Evolutionary conservation across 148 eudicot species (phyloP).

Genomic region (Nepenthes mirabilis): DNA sequence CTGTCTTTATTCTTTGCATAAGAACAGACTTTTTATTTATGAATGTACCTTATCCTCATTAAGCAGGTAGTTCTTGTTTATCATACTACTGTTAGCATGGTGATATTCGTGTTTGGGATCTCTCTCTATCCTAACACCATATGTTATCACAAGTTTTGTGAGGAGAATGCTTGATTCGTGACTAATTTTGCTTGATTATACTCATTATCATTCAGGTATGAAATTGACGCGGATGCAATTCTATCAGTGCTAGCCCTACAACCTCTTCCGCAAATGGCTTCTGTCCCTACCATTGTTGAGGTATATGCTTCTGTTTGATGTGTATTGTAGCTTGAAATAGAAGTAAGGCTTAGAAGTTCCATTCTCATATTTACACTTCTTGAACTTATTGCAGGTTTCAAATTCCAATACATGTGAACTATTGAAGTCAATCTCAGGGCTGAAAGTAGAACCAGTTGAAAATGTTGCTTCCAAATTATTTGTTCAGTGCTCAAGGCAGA

Average conservation of each 20-base stretch:
- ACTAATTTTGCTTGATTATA: too few relatives aligned
- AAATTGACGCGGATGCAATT: slow-evolving; percentile 95
- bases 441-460: slow-evolving; percentile 86
- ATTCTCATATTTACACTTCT: background rate
- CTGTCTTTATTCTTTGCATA: too few relatives aligned
- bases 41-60: too few relatives aligned
- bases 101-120: too few relatives aligned
- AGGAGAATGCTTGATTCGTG: too few relatives aligned
- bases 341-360: background rate
- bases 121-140: too few relatives aligned
- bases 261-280: slow-evolving; percentile 47
- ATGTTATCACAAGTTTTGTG: too few relatives aligned
- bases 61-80: too few relatives aligned
- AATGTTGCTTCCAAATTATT: slow-evolving; percentile 91
- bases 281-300: slow-evolving; percentile 91
- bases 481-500: slow-evolving; percentile 97
- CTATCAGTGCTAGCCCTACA: slow-evolving; percentile 90
- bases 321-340: background rate
- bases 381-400: slow-evolving; percentile 52
- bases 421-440: slow-evolving; percentile 76
- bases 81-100: too few relatives aligned
- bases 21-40: too few relatives aligned
- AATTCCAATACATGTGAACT: slow-evolving; percentile 81
- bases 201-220: slow-evolving; percentile 38
- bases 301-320: slow-evolving; percentile 13